Conservation (phyloP, 108 stramenopile genomes). For the Parmales sp. region DNA sequence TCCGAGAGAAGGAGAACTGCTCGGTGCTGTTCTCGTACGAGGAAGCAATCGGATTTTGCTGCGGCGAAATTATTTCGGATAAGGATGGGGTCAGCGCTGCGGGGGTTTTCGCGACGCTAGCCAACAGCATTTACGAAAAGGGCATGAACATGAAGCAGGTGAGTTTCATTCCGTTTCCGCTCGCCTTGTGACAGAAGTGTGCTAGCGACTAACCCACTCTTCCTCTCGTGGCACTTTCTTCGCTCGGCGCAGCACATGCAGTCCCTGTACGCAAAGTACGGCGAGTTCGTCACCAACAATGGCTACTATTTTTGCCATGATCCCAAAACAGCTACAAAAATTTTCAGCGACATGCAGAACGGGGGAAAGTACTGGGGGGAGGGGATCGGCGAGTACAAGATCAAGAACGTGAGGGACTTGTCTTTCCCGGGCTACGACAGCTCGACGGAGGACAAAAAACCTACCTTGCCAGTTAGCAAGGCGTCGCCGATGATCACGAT, state of each 20-base stretch:
- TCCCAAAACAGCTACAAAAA: conserved; percentile 44
- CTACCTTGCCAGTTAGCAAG: conserved; percentile 61
- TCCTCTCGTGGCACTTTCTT: no score
- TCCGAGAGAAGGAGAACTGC: conserved; percentile 53
- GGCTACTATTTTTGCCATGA: conserved; percentile 83
- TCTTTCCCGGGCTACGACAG: conserved; percentile 77
- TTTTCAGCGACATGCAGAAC: conserved; percentile 65
- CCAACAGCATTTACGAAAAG: conserved; percentile 39
- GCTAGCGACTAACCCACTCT: no score
- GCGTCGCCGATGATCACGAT: conserved; percentile 87
- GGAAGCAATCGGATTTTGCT: conserved; percentile 91
- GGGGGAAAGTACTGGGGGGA: conserved; percentile 59
- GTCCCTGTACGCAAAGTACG: conserved; percentile 73
- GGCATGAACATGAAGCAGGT: conserved; percentile 47
- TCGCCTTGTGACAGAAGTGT: no score
- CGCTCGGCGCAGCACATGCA: conserved; percentile 66
- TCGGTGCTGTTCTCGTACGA: conserved; percentile 79
- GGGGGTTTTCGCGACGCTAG: conserved; percentile 74
- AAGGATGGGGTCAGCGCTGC: conserved; percentile 78
- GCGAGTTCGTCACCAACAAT: conserved; percentile 74
- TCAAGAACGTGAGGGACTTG: conserved; percentile 73
- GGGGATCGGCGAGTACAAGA: conserved; percentile 48
- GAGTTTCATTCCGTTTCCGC: no score
- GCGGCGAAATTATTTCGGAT: conserved; percentile 77
- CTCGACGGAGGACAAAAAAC: conserved; percentile 55